phyloP scores from a whole-genome alignment of 495 filamentous ascomycete species.

The Penicillium herquei region DNA sequence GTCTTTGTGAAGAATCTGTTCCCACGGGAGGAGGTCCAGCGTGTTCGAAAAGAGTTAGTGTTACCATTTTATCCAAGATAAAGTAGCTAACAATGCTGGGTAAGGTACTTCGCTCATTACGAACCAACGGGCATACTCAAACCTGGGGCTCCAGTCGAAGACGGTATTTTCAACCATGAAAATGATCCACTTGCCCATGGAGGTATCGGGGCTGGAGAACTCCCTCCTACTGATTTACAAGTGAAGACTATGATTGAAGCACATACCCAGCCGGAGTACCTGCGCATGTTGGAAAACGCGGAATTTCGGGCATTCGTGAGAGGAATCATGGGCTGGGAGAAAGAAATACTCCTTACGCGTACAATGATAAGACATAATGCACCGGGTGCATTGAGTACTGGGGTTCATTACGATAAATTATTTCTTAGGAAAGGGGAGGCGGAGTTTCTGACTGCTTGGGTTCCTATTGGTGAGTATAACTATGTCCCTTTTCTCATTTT shows the following conservation, averaged over 20 bases:
- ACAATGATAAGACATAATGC: background rate
- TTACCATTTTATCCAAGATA: background rate
- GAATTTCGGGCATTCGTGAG: background rate
- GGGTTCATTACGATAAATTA: conserved; percentile 6
- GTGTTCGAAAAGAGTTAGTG: background rate
- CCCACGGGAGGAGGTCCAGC: background rate
- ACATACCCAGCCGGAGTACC: background rate
- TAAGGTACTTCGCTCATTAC: background rate
- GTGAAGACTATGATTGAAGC: conserved; percentile 2
- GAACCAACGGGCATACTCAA: conserved; percentile 1
- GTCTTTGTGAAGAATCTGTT: background rate
- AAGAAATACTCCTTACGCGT: background rate
- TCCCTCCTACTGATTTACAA: background rate
- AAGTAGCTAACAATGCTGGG: background rate
- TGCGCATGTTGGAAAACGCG: background rate
- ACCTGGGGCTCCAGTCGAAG: background rate
- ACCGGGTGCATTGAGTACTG: background rate
- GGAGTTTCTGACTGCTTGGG: conserved; percentile 4
- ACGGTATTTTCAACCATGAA: background rate
- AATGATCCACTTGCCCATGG: background rate
- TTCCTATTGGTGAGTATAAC: conserved; percentile 3
- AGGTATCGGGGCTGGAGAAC: background rate
- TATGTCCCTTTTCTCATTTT: no score
- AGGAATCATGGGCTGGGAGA: background rate
- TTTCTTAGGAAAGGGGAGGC: conserved; percentile 2